These are phyloP conservation scores for Skeletonema potamos DNA, from an alignment of 108 stramenopile species.

Conservation along the genomic window DNA sequence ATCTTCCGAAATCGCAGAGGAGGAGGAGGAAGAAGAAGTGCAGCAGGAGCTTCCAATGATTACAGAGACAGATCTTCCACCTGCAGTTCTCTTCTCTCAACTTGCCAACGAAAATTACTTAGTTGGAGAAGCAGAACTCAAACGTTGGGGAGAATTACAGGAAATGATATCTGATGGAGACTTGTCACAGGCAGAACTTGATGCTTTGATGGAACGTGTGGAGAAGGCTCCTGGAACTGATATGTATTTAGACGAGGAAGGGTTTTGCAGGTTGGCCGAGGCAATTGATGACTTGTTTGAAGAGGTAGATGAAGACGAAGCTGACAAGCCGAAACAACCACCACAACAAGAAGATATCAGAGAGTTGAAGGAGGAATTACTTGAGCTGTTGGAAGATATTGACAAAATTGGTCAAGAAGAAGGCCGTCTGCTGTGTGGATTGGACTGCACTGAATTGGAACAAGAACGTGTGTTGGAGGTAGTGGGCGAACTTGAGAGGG, in stretches of 20 bases:
- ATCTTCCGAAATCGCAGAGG: slow-evolving; percentile 1
- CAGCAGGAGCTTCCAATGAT: slow-evolving; percentile 27
- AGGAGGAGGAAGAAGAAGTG: slow-evolving; percentile 1
- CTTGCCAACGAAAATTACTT: slow-evolving; percentile 60
- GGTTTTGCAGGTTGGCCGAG: slow-evolving; percentile 59
- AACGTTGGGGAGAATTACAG: slow-evolving; percentile 69
- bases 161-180: slow-evolving; percentile 73
- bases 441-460: slow-evolving; percentile 67
- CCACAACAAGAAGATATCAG: slow-evolving; percentile 1
- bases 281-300: slow-evolving; percentile 81
- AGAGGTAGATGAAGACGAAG: slow-evolving; percentile 53
- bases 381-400: slow-evolving; percentile 47
- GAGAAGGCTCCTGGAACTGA: slow-evolving; percentile 49
- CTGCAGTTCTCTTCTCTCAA: slow-evolving; percentile 68
- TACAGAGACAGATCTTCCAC: slow-evolving; percentile 58
- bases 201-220: slow-evolving; percentile 47
- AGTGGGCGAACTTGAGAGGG: slow-evolving; percentile 57
- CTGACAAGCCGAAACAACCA: not conserved
- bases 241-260: slow-evolving; percentile 56
- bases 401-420: slow-evolving; percentile 44
- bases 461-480: slow-evolving; percentile 64
- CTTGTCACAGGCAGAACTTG: slow-evolving; percentile 59
- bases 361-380: slow-evolving; percentile 40
- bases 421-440: slow-evolving; percentile 64
- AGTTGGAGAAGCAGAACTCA: slow-evolving; percentile 60